Evolutionary conservation across 352 stramenopile genomes (phyloP).

Genomic region (Globisporangium spinosum): DNA sequence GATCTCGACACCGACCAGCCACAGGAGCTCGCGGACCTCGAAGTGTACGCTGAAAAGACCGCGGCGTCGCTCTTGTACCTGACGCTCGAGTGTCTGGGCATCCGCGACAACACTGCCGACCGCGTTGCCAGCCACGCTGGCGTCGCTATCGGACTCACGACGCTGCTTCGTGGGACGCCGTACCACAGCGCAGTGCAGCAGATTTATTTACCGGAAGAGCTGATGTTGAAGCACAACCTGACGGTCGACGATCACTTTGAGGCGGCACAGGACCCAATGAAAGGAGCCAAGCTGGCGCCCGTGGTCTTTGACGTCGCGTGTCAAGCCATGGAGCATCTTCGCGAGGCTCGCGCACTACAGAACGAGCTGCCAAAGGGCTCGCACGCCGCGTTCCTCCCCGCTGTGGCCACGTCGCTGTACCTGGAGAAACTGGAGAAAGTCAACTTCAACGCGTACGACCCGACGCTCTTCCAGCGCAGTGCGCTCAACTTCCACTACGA

Average conservation of each 20-base stretch:
- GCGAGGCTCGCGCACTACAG: conserved; percentile 56
- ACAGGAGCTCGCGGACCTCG: conserved; percentile 64
- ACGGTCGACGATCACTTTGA: conserved; percentile 52
- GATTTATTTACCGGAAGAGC: conserved; percentile 77
- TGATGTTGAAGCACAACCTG: conserved; percentile 73
- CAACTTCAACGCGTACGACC: conserved; percentile 82
- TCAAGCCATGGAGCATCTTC: conserved; percentile 76
- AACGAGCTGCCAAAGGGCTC: conserved; percentile 47
- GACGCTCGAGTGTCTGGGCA: conserved; percentile 80
- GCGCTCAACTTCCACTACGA: conserved; percentile 62
- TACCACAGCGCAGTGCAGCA: conserved; percentile 66
- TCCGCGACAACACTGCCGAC: conserved; percentile 73
- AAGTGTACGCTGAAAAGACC: conserved; percentile 86
- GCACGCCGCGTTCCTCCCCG: conserved; percentile 62
- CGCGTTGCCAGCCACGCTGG: conserved; percentile 81
- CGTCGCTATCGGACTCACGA: conserved; percentile 82
- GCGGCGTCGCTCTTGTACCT: conserved; percentile 89
- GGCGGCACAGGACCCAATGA: conserved; percentile 47
- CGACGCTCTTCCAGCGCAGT: conserved; percentile 45
- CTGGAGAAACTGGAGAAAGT: conserved; percentile 63
- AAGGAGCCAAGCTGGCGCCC: conserved; percentile 68
- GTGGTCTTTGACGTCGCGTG: conserved; percentile 89
- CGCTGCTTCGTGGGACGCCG: conserved; percentile 70
- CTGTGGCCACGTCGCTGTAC: conserved; percentile 60
- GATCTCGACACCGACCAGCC: conserved; percentile 84